Evolutionary conservation across 805 yeast species (phyloP), one percentile per base, ranked within the genome.

Genomic region (Hyphopichia homilentoma): DNA sequence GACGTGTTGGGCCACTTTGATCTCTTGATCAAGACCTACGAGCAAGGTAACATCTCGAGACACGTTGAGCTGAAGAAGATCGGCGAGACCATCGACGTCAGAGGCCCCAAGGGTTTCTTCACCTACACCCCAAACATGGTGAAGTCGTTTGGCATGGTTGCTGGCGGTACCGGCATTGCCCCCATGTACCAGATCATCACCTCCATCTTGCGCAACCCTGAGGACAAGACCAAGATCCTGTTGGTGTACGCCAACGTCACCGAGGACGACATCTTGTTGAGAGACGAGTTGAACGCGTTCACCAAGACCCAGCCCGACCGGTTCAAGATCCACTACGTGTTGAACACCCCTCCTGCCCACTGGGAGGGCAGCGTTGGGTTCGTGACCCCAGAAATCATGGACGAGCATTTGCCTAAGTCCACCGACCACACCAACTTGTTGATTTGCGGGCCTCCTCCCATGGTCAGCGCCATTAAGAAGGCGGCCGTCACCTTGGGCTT

Each of bases 101-200:
- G 84, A 54, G 96, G 97, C 18, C 97, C 97, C 48, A 85, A 84
- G 63, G 97, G 97, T 6, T 77, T 77, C 50, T 87, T 84, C 70
- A 73, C 79, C 40, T 89, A 89, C 65, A 68, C 77, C 33, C 87
- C 94, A 46, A 85, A 84, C 62, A 79, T 82, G 79, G 79, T 75
- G 36, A 65, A 71, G 37, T 71, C 74, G 39, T 70, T 89, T 38
- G 87, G 83, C 34, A 89, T 89, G 97, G 79, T 90, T 44, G 95
- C 96, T 25, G 97, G 97, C 46, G 97, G 97, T 52, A 86, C 97
- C 23, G 97, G 97, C 57, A 83, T 88, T 50, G 83, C 96, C 6
- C 96, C 96, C 56, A 88, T 88, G 96, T 86, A 79, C 61, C 96
- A 88, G 68, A 81, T 88, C 45, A 78, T 89, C 45, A 83, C 84